Conservation (phyloP, 1,139 yeast species). For the Hyphopichia burtonii region DNA sequence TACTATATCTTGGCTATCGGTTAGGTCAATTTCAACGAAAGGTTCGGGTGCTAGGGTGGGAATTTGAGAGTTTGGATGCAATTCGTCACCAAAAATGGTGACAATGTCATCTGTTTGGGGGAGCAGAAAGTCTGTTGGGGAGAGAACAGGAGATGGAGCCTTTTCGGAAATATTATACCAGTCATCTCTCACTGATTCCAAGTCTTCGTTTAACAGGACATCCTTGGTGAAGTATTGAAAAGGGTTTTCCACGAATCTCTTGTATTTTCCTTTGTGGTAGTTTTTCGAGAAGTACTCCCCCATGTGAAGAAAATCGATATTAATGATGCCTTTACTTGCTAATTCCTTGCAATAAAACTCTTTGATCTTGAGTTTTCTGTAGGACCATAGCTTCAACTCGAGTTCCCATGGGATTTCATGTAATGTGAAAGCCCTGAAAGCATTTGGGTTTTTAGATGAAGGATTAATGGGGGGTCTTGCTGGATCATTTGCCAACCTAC, state of each 20-base stretch:
- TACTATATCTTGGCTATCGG: no score
- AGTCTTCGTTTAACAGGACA: not conserved
- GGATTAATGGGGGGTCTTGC: not conserved
- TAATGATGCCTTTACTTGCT: not conserved
- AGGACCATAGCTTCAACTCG: conserved; percentile 1
- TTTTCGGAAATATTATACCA: no score
- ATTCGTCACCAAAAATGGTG: no score
- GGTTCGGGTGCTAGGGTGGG: no score
- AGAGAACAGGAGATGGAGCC: no score
- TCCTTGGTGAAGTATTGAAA: not conserved
- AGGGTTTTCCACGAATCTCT: not conserved
- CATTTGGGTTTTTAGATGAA: not conserved
- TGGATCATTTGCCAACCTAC: not conserved
- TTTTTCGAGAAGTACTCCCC: not conserved
- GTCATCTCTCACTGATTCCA: not conserved
- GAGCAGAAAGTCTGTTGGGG: no score
- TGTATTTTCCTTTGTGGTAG: not conserved
- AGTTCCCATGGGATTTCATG: not conserved
- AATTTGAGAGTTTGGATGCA: no score
- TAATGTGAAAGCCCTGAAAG: not conserved
- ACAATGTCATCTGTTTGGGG: no score
- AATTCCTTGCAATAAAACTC: not conserved
- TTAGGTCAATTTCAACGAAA: no score
- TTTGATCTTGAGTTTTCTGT: not conserved
- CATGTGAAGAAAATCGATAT: not conserved